Evolutionary conservation across 73 alveolate genomes (phyloP).

Genomic region (Paramecium sonneborni): DNA sequence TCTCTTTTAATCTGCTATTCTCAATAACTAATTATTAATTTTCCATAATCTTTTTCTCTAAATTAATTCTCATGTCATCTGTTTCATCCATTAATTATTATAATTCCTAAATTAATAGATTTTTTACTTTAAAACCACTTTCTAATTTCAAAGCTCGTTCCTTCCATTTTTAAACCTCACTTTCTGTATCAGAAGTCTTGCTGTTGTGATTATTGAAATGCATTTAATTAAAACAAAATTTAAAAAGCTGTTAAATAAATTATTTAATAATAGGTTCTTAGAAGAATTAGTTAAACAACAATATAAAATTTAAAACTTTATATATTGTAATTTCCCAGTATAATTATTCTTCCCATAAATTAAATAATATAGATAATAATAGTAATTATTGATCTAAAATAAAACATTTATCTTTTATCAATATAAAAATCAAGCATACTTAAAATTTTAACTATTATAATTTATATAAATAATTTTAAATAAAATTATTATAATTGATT

Average conservation of each 20-base stretch:
- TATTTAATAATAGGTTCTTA: not conserved
- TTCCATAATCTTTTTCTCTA: constrained; percentile 38
- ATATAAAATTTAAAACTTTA: not conserved
- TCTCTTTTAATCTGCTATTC: not conserved
- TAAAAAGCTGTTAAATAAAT: not conserved
- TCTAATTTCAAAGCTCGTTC: not conserved
- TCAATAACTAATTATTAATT: not conserved
- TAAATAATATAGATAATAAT: too few relatives aligned
- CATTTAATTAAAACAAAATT: not conserved
- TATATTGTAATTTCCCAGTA: too few relatives aligned
- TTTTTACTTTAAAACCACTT: constrained; percentile 16
- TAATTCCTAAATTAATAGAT: not conserved
- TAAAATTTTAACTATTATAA: too few relatives aligned
- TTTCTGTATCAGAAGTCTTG: not conserved
- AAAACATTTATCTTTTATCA: too few relatives aligned
- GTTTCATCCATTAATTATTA: constrained; percentile 31
- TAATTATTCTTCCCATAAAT: too few relatives aligned
- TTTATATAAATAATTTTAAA: too few relatives aligned
- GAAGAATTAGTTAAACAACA: not conserved
- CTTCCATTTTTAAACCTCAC: constrained; percentile 12
- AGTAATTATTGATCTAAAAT: too few relatives aligned
- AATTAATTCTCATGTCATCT: constrained; percentile 10
- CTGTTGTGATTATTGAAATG: not conserved
- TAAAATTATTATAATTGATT: not conserved
- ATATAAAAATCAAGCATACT: too few relatives aligned